Evolutionary conservation across 805 yeast species (phyloP), one percentile per base, ranked within the genome.

Genomic region (Priceomyces castillae): DNA sequence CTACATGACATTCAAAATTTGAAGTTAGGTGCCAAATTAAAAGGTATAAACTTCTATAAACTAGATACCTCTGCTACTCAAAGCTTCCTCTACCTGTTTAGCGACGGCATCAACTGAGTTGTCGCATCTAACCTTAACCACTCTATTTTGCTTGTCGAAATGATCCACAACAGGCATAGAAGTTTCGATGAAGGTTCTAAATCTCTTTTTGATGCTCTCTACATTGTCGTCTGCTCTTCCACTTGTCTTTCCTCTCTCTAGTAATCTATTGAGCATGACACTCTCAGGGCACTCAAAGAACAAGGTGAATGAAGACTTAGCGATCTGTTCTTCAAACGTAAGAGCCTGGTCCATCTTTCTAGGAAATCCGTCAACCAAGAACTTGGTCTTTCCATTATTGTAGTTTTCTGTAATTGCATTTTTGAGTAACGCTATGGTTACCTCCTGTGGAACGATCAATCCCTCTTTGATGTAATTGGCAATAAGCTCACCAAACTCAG

Each of bases 321-420:
- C 94, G 54, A 82, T 63, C 59, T 80, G 71, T 31, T 85, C 80
- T 68, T 92, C 98, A 62, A 92, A 92, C n/a, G 92, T 86, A 33
- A 85, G 46, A 0, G 98, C 98, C 71, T 92, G 99, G 67, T 94
- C 98, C 97, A 94, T 92, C 63, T 90, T 89, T 62, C 98, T 80
- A 39, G 99, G 99, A 77, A 94, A 92, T 0, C 99, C 99, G 63
- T 92, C 99, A 41, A 92, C 82, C 56, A 92, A 71, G 63, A 90
- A 92, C 53, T 80, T 80, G 41, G 73, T 74, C 18, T 67, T 72
- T 12, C 86, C 84, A n/a, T 71, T 59, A 16, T 46, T 36, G 50
- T 64, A 61, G 39, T 76, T 67, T 26, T 76, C 83, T 31, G 68
- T 56, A 67, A 92, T 90, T 7, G 97, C 95, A 49, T 85, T 82